Evolutionary conservation across 352 stramenopile species (phyloP), one percentile per base, ranked within the genome.

Genomic region (Pythium aristosporum): DNA sequence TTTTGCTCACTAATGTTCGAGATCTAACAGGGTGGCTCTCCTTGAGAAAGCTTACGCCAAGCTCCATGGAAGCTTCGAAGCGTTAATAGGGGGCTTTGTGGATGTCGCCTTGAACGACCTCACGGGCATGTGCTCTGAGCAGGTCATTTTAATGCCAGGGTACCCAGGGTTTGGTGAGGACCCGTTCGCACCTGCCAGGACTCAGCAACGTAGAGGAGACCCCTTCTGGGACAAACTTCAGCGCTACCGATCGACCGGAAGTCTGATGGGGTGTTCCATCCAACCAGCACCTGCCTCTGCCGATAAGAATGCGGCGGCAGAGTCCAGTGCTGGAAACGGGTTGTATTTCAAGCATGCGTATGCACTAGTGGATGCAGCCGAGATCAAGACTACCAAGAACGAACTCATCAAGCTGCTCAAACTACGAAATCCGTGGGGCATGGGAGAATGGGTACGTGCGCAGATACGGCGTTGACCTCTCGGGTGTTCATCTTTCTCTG

Each of bases 1-100:
- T 11, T 11, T 49, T 5, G 43, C 23, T 20, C 7, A 52, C 46
- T 36, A 20, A 55, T 48, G 21, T 18, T 48, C 48, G 63, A 44
- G 37, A 21, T 46, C 15, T 0, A 54, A 28, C 10, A 94, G 90
- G 90, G 90, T 97, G 3, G 75, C 86, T 1, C 49, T 97, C 10
- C 54, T 97, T 0, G 91, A 97, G 63, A 98, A 98, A 54, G 92
- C 91, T 2, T 98, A 97, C 57, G 92, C 92, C 6, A 98, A 98
- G 65, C 74, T 98, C 3, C 82, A 97, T 55, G 88, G 88, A 16
- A 92, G 77, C 56, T 98, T 97, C 53, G 89, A 96, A 54, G 63
- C 80, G 0, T 68, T 97, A 9, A 96, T 96, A 50, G 91, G 92
- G 32, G 92, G 92, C 15, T 97, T 96, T 43, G 76, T 97, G 9